A percentile compares a stretch with the other conserved stretches of the same genome.
phyloP scores from a whole-genome alignment of 2,329 filamentous ascomycete species.

The Clarireedia hainanense region DNA sequence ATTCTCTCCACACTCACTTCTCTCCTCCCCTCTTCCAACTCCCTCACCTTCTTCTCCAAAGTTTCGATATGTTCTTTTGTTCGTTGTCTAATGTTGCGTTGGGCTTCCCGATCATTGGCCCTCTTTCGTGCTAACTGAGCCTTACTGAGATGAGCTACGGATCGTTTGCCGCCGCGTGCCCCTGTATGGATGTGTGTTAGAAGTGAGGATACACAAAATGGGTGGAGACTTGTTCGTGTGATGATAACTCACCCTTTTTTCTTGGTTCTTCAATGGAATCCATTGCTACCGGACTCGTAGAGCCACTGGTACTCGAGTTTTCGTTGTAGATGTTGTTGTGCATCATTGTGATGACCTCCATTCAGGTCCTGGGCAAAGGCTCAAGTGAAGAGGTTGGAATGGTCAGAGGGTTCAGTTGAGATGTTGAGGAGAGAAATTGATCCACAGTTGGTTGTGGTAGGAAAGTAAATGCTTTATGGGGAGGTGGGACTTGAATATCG shows the following conservation, averaged over 20 bases:
- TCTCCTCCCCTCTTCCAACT: constrained; percentile 21
- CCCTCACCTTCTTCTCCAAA: constrained; percentile 26
- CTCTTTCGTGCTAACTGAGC: constrained; percentile 82
- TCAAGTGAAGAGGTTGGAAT: background rate
- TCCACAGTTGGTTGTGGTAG: background rate
- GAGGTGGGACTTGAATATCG: background rate
- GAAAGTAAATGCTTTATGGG: background rate
- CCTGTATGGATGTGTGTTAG: constrained; percentile 7
- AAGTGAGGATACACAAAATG: background rate
- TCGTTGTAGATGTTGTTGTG: background rate
- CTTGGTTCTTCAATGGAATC: background rate
- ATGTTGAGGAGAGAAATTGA: background rate
- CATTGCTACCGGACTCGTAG: background rate
- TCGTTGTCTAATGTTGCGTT: constrained; percentile 76
- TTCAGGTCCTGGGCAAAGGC: background rate
- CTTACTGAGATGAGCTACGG: constrained; percentile 77
- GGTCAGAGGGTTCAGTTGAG: background rate
- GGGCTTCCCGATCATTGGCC: constrained; percentile 83
- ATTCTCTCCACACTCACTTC: constrained; percentile 36
- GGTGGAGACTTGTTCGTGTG: background rate
- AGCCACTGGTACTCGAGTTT: background rate
- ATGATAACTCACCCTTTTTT: background rate
- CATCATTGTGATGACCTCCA: background rate
- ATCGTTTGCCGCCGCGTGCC: constrained; percentile 48
- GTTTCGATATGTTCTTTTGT: constrained; percentile 70